Evolutionary conservation across 768 basidiomycete species (phyloP).

Genomic region (Clitopilus passeckerianus): DNA sequence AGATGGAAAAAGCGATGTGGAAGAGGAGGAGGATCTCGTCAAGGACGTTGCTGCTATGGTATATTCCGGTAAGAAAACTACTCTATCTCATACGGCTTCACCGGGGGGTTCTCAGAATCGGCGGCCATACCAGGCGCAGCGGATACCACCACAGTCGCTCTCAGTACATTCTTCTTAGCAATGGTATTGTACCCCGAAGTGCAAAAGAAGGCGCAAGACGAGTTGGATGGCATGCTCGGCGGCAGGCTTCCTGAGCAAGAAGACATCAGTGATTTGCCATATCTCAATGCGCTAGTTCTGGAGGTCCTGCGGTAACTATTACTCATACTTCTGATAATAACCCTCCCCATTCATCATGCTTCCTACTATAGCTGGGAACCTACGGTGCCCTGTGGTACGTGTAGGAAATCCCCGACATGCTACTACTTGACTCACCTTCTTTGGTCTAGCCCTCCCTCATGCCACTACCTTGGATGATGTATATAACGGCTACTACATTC

Average conservation of each 20-base stretch:
- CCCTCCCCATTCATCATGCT: too few relatives aligned
- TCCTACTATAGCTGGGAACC: too few relatives aligned
- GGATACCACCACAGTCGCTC: constrained; percentile 33
- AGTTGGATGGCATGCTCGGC: constrained; percentile 43
- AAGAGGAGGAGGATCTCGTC: background rate
- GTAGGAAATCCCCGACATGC: too few relatives aligned
- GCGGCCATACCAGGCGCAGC: background rate
- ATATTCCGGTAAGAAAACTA: background rate
- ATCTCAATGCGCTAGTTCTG: constrained; percentile 41
- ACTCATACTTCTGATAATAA: too few relatives aligned
- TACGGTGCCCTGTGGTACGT: too few relatives aligned
- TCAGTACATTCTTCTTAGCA: constrained; percentile 46
- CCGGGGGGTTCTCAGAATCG: background rate
- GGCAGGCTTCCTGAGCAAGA: constrained; percentile 41
- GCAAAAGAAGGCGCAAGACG: constrained; percentile 41
- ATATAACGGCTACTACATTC: background rate
- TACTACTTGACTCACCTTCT: too few relatives aligned
- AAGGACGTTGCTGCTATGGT: background rate
- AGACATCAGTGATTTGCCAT: constrained; percentile 39
- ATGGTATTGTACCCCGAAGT: constrained; percentile 51
- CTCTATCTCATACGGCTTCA: background rate
- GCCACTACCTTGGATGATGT: background rate
- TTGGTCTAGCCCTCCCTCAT: too few relatives aligned
- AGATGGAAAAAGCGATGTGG: too few relatives aligned
- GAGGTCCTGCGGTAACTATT: constrained; percentile 38